phyloP scores from a whole-genome alignment of 257 asterid species.

The Solanum phureja region DNA sequence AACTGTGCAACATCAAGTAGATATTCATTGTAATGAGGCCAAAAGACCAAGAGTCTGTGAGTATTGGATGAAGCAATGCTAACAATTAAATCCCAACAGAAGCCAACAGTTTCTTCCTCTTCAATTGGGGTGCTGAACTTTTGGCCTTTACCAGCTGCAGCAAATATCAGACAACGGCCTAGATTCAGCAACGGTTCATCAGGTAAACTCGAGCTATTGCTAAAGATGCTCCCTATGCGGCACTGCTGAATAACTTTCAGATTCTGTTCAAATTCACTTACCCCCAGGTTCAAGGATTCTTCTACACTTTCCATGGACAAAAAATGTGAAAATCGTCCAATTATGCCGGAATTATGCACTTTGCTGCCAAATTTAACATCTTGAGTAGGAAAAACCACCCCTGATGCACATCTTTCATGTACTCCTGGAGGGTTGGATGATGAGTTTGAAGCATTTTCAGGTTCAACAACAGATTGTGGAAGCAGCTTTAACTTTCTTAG shows the following conservation, averaged over 20 bases:
- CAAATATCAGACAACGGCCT: conserved; percentile 70
- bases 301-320: conserved; percentile 77
- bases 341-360: conserved; percentile 34
- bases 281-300: conserved; percentile 68
- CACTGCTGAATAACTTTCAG: conserved; percentile 73
- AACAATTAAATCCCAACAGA: conserved; percentile 79
- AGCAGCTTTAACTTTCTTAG: conserved; percentile 78
- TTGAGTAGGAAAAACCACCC: conserved; percentile 10
- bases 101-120: conserved; percentile 77
- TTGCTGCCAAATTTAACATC: conserved; percentile 25
- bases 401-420: conserved; percentile 18
- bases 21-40: conserved; percentile 83
- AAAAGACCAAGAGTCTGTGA: conserved; percentile 51
- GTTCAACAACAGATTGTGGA: conserved; percentile 59
- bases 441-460: conserved; percentile 16
- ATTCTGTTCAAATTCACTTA: conserved; percentile 81
- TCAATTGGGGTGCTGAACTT: conserved; percentile 77
- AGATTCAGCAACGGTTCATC: conserved; percentile 57
- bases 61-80: conserved; percentile 40
- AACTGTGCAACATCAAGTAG: conserved; percentile 62
- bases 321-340: conserved; percentile 49
- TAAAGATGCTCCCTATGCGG: conserved; percentile 73
- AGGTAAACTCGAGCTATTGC: conserved; percentile 56
- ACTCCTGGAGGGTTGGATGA: neutral
- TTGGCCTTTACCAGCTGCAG: conserved; percentile 82